Evolutionary conservation across 352 stramenopile genomes (phyloP), one percentile per base, ranked within the genome.

Genomic region (Sclerospora graminicola): DNA sequence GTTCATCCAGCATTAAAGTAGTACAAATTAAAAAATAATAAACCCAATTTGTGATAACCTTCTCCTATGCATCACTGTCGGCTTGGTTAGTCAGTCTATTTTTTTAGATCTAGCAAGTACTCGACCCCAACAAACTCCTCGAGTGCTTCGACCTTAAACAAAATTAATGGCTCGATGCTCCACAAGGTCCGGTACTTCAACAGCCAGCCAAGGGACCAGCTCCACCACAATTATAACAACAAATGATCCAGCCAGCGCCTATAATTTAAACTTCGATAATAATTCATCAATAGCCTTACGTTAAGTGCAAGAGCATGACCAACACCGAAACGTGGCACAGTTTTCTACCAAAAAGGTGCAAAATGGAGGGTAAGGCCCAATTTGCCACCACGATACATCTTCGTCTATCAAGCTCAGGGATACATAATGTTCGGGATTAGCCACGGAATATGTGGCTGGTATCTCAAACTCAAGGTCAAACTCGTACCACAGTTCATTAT

Each of bases 291-390:
- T 7, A 24, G 8, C 10, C 74, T 45, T 65, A 90, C 79, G 7
- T 81, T 81, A 14, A 94, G 72, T 2, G 81, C 77, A 19, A 94
- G 60, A 1, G 82, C 81, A 46, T 94, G 83, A 0, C 81, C 83
- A 24, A 93, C 69, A 36, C 83, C 83, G 40, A 94, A 94, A 24
- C 76, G 73, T 19, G 83, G 83, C 42, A 89, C 70, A 48, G 93
- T 94, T 57, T 86, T 87, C 46, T 89, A 74, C 83, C 83, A 94
- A 15, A 94, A 48, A n/a, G 83, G 83, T 15, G 84, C 69, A 42
- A 94, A 94, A 60, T 94, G 83, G 46, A 92, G 80, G 6, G 78
- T 89, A 14, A 94, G 43, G 45, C 83, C 93, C 51, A 94, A 93
- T 47, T 93, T 92, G 26, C 83, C 81, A 5, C 83, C 83, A 8